phyloP scores from a whole-genome alignment of 352 stramenopile species.

The Peronospora belbahrii region DNA sequence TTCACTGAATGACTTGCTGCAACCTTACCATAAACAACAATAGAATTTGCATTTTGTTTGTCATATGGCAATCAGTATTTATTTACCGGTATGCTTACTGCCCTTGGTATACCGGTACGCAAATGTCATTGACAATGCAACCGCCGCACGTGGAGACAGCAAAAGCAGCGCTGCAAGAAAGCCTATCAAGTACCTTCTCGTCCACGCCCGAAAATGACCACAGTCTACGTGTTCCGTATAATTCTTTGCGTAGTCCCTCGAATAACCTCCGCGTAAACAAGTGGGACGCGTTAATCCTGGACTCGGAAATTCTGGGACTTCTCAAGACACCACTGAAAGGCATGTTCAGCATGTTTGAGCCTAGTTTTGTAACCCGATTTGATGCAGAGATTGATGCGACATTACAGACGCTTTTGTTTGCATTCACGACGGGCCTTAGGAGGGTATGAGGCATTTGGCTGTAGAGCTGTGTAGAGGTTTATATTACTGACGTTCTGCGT shows the following conservation, averaged over 20 bases:
- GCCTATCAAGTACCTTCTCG: background rate
- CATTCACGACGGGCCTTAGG: conserved; percentile 52
- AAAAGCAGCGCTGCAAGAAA: conserved; percentile 33
- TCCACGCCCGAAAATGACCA: background rate
- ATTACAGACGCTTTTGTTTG: conserved; percentile 48
- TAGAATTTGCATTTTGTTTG: too few species aligned
- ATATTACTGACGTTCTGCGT: background rate
- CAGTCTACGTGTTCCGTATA: conserved; percentile 32
- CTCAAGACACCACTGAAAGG: conserved; percentile 66
- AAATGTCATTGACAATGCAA: conserved; percentile 15
- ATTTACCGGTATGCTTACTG: conserved; percentile 1
- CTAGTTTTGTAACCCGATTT: conserved; percentile 48
- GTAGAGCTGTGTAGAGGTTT: background rate
- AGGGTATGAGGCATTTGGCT: conserved; percentile 28
- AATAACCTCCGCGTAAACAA: conserved; percentile 72
- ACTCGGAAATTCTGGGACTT: conserved; percentile 67
- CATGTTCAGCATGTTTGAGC: conserved; percentile 78
- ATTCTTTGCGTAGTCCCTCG: conserved; percentile 31
- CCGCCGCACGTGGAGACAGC: conserved; percentile 34
- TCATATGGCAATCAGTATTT: too few species aligned
- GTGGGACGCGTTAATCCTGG: conserved; percentile 75
- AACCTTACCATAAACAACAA: too few species aligned
- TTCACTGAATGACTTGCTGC: too few species aligned
- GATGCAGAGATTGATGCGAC: conserved; percentile 70
- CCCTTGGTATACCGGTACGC: too few species aligned